Percentiles rank a stretch among this genome's conserved stretches.
Evolutionary conservation across 208 protist species (phyloP).

Genomic region (Wallacemonas sp.): DNA sequence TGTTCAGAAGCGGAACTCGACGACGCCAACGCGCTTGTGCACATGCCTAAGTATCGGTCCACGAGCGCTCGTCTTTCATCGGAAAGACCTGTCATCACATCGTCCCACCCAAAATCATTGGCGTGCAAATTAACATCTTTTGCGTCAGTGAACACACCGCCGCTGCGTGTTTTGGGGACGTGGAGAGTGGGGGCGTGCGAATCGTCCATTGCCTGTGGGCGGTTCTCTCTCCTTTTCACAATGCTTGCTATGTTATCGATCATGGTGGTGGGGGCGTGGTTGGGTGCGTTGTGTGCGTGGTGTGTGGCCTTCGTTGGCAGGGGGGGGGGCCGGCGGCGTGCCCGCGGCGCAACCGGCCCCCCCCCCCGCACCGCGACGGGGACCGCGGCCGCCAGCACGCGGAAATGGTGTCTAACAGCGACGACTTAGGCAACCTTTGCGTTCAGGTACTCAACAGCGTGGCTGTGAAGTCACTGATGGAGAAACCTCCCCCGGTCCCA

Average conservation of each 20-base stretch:
- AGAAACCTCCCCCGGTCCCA: slow-evolving; percentile 8
- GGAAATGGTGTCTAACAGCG: slow-evolving; percentile 24
- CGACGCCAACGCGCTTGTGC: background rate
- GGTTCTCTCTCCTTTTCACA: too few species aligned
- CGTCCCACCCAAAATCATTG: slow-evolving; percentile 65
- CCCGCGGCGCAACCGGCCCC: too few species aligned
- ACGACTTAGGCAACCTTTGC: slow-evolving; percentile 16
- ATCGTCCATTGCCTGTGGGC: too few species aligned
- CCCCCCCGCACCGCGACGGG: too few species aligned
- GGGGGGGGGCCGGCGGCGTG: too few species aligned
- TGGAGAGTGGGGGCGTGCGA: too few species aligned
- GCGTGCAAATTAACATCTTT: slow-evolving; percentile 61
- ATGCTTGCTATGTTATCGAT: too few species aligned
- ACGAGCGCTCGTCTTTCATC: slow-evolving; percentile 22
- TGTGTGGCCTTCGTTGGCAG: too few species aligned
- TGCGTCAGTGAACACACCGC: slow-evolving; percentile 48
- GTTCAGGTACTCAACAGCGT: slow-evolving; percentile 74
- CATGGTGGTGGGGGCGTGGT: too few species aligned
- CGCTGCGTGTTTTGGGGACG: slow-evolving; percentile 22
- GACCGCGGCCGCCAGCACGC: slow-evolving; percentile 60
- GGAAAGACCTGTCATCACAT: slow-evolving; percentile 39
- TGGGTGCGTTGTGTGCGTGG: too few species aligned
- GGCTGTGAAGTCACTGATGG: slow-evolving; percentile 27
- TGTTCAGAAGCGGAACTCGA: background rate
- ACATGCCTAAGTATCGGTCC: slow-evolving; percentile 27